Base-by-base conservation (phyloP, 257 asterid species). In the Nicotiana benthamiana region DNA sequence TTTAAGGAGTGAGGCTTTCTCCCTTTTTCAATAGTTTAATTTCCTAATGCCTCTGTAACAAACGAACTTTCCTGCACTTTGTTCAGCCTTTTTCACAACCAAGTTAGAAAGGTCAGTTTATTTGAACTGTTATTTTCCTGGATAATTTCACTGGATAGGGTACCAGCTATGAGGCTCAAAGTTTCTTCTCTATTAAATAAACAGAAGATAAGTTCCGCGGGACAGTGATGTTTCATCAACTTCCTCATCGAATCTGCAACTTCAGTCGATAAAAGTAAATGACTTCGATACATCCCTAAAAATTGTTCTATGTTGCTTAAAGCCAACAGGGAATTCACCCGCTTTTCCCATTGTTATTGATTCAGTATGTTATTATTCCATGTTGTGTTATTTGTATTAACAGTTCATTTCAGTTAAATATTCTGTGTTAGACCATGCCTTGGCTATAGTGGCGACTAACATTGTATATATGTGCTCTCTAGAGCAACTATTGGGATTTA, bases 1-100 rank as follows among this genome's bases (percentile, higher is more conserved):
- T 88, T 36, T 91, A 84, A 91, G 70, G 26, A 57, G 65, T 32
- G 48, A 36, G 78, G 79, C 52, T 11, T 36, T 28, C 15, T 36
- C 48, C 34, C 12, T 81, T 62, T 40, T 30, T 51, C 63, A 53
- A 34, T 16, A 63, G 32, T 75, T 57, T 6, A 74, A 79, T 65
- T 82, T 74, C 68, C 65, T 59, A 63, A 77, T 53, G 30, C 24
- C 82, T 43, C 30, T 1, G 81, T 52, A 30, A 43, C 74, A 79
- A 51, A 51, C 13, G 56, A 51, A 51, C 18, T 51, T 51, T 51
- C 56, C 56, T 51, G 17, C 56, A 51, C 13, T 51, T 51, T 51
- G 17, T 51, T 51, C 56, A 51, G 16, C 6, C 4, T 3, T 3
- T 15, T 51, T 51, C 16, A 51, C 56, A 51, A 51, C 6, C 56